Evolutionary conservation across 805 yeast species (phyloP), one percentile per base, ranked within the genome.

Genomic region (Novakomyces olei): DNA sequence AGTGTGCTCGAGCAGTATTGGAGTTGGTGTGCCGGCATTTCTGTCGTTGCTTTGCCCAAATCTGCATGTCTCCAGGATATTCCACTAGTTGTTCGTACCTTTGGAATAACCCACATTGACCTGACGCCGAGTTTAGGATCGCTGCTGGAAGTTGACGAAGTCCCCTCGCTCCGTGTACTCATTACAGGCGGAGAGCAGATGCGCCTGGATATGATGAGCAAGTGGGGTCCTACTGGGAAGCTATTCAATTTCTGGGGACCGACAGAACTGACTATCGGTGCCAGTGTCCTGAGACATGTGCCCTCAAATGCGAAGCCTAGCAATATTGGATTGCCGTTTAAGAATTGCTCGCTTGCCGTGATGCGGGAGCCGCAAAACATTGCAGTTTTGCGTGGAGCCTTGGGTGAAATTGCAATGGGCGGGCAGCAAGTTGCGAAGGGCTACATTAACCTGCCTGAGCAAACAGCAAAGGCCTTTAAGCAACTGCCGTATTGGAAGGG

Each of bases 91-190:
- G 32, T 44, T 9, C 34, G 37, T 5, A 22, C 27, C 4, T 31
- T 44, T 5, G 15, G 28, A 4, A 43, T 44, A 20, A 39, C 42
- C 7, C 48, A 44, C 26, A 27, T 44, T 9, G 48, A 44, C 29
- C 25, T 44, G 28, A 44, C 48, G 4, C 48, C 48, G 3, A 35
- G 45, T 4, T 26, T 79, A 35, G 93, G 92, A 36, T 88, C 91
- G 18, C 75, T 91, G 45, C 62, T 79, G 49, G 67, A 85, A 60
- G 91, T 92, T 24, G 92, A 76, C 55, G 41, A 30, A 14, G 40
- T 41, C 5, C 44, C 42, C 7, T 37, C 35, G 2, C 38, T 44
- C 2, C 47, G 46, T 15, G 34, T 44, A 14, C 44, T 44, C 22
- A 44, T 44, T 27, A 44, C 48, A 5, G 48, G 48, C 5, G 48